These are phyloP conservation scores for Clitoria ternatea DNA, from an alignment of 306 rosid species.

Conservation along the genomic window DNA sequence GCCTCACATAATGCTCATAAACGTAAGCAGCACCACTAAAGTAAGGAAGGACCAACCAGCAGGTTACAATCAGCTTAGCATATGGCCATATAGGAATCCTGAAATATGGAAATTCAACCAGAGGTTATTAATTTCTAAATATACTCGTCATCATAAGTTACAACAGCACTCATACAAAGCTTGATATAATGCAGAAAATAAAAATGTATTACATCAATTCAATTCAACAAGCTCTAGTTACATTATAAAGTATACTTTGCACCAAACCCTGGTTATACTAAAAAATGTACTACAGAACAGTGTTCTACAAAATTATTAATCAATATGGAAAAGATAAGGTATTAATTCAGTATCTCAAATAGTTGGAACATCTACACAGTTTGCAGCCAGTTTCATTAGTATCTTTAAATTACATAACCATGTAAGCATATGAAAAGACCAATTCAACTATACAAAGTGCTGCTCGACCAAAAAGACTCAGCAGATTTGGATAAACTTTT, in stretches of 20 bases:
- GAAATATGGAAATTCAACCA: constrained; percentile 25
- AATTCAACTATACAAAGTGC: background rate
- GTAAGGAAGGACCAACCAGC: constrained; percentile 96
- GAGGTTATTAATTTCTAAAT: constrained; percentile 2
- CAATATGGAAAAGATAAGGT: background rate
- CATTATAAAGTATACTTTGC: background rate
- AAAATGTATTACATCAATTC: background rate
- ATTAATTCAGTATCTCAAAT: background rate
- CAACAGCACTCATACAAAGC: background rate
- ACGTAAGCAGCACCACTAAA: constrained; percentile 92
- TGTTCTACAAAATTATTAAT: background rate
- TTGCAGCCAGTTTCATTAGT: background rate
- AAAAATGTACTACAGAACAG: no score
- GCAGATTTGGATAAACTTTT: no score
- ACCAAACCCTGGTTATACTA: background rate
- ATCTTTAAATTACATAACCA: constrained; percentile 1
- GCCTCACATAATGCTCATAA: constrained; percentile 84
- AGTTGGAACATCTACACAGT: background rate
- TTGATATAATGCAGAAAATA: background rate
- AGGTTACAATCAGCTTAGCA: constrained; percentile 70
- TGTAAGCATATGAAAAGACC: background rate
- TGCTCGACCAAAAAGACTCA: background rate
- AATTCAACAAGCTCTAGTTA: background rate
- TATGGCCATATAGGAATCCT: constrained; percentile 98
- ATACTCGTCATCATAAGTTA: background rate